Base-by-base conservation (phyloP, 1,284 basidiomycete genomes). In the Phylloboletellus chloephorus region DNA sequence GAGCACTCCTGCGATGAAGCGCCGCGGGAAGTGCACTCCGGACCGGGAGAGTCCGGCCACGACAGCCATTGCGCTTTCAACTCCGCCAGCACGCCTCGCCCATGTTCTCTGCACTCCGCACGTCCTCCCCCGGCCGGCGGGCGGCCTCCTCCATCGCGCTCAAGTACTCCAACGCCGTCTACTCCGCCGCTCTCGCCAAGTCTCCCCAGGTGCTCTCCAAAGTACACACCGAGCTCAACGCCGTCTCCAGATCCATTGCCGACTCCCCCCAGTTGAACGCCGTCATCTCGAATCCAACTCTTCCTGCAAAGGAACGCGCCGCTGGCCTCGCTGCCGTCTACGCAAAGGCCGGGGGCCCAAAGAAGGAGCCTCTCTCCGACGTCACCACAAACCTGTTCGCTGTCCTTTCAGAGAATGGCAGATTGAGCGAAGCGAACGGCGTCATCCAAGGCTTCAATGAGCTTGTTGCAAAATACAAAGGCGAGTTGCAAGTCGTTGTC, bases 151-250 rank as follows among this genome's bases (percentile, higher is more conserved):
- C 74, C 47, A 82, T 89, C 52, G 79, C 88, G 33, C 71, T 79
- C 65, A 98, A 97, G 69, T 98, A 99, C 69, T 95, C 96, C 50
- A 86, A 88, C 46, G 95, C 96, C 20, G 78, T 89, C 51, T 99
- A 89, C 71, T 79, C 84, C 40, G 95, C 95, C 41, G 93, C 96
- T 13, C 79, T 93, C 60, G 74, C 82, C 58, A 88, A 92, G 71
- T 88, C 86, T 3, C 78, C 87, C 26, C 78, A 80, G 60, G 71
- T 74, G 16, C 79, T 96, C 62, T 79, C 67, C 67, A 86, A 89
- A 66, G 88, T 92, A 54, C 82, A 88, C 62, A 57, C 75, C 28
- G 95, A 98, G 66, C 80, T 98, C 53, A 71, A 71, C 60, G 64
- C 68, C 50, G 76, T 94, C 61, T 71, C 79, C 50, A 72, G 73